These are phyloP conservation scores for Pisolithus sp. DNA, from an alignment of 768 basidiomycete genomes.

Conservation along the genomic window DNA sequence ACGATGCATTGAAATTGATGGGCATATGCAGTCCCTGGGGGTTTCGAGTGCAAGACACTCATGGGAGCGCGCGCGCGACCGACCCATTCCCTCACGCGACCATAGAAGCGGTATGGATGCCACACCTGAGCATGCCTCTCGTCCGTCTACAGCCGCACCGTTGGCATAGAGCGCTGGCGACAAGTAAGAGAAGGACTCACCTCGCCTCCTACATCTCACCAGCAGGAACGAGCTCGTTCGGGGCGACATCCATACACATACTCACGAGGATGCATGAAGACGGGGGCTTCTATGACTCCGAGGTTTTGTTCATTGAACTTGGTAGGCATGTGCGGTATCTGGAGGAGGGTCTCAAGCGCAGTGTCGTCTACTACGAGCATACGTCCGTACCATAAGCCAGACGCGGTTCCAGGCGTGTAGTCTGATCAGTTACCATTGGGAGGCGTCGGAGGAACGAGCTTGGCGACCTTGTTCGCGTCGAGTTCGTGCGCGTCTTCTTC, in stretches of 20 bases:
- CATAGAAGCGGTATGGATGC: constrained; percentile 43
- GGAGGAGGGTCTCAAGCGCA: constrained; percentile 16
- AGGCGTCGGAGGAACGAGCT: constrained; percentile 13
- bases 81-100: constrained; percentile 53
- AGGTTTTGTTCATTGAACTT: constrained; percentile 31
- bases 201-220: constrained; percentile 33
- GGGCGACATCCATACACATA: constrained; percentile 38
- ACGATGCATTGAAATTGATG: constrained; percentile 19
- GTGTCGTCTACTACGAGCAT: constrained; percentile 36
- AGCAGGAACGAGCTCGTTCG: constrained; percentile 25
- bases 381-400: constrained; percentile 58
- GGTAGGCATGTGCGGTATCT: constrained; percentile 15
- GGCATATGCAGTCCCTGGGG: too few relatives aligned
- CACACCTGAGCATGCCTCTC: constrained; percentile 40
- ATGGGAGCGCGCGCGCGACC: constrained; percentile 47
- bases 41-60: too few relatives aligned
- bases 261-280: constrained; percentile 57
- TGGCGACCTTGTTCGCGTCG: constrained; percentile 38
- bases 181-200: constrained; percentile 25
- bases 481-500: constrained; percentile 56
- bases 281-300: constrained; percentile 38
- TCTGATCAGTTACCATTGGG: constrained; percentile 19
- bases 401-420: constrained; percentile 47
- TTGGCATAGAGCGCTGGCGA: neutral
- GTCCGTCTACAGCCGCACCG: constrained; percentile 37